Conservation (phyloP, 768 basidiomycete genomes). For the Tulasnella sp. region DNA sequence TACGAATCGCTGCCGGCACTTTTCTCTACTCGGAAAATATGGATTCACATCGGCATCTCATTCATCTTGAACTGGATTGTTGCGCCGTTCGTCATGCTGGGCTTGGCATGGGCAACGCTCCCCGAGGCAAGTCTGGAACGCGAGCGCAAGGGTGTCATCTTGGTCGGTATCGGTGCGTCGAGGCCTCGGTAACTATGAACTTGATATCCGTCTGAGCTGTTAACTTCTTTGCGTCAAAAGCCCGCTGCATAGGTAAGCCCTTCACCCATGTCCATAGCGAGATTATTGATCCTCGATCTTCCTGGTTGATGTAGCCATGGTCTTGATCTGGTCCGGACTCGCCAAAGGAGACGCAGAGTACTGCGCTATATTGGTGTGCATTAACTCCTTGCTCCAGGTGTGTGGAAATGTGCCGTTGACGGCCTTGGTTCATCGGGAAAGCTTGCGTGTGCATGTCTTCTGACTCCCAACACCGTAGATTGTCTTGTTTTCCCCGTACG, state of each 20-base stretch:
- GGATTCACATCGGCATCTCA: constrained; percentile 70
- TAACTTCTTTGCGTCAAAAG: too few species aligned
- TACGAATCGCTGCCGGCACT: constrained; percentile 69
- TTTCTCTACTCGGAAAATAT: constrained; percentile 57
- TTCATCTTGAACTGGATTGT: constrained; percentile 78
- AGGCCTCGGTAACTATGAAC: too few species aligned
- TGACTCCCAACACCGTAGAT: constrained; percentile 45
- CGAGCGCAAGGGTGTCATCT: constrained; percentile 77
- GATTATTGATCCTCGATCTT: too few species aligned
- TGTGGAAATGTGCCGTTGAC: too few species aligned
- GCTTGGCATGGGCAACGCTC: constrained; percentile 79
- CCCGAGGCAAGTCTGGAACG: constrained; percentile 65
- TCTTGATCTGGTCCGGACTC: constrained; percentile 80
- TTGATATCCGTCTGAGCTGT: too few species aligned
- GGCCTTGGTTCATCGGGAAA: too few species aligned
- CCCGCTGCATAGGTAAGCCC: constrained; percentile 35
- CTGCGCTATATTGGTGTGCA: constrained; percentile 77
- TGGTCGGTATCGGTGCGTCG: constrained; percentile 77
- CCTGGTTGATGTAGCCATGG: constrained; percentile 54
- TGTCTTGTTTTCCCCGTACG: constrained; percentile 71
- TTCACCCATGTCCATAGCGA: too few species aligned
- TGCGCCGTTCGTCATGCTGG: constrained; percentile 84
- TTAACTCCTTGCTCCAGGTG: constrained; percentile 40
- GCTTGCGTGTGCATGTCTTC: too few species aligned
- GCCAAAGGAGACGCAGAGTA: constrained; percentile 70